Base-by-base conservation (phyloP, 805 yeast genomes). In the Cyberlindnera bimundalis region DNA sequence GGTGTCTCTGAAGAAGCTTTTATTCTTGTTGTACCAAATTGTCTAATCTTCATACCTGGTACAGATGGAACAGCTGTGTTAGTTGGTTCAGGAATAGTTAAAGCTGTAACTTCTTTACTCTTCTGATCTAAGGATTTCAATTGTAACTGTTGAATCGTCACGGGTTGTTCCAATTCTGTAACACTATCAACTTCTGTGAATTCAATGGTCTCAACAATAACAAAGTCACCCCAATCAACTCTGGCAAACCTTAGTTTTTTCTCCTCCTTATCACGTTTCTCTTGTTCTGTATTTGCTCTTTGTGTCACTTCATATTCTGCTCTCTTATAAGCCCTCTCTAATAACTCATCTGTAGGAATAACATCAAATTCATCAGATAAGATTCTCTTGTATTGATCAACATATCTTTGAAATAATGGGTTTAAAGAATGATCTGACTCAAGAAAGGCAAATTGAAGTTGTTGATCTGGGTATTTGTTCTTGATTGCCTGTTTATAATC, bases 161-260 rank as follows among this genome's bases (percentile, higher is more conserved):
- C 56, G 0, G 95, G 86, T 9, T 56, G 51, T 1, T 75, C 69
- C 28, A 59, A 62, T 37, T 78, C 82, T 5, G 76, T 70, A 10
- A 72, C 75, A 44, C 71, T 68, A 58, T 81, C 89, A 6, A 76
- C 61, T 2, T 77, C 79, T 13, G 76, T 76, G 49, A 88, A 82
- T 35, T 72, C 78, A 12, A 89, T 68, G 2, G 81, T 78, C 36
- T 80, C 87, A 7, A 86, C 82, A 14, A 86, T 68, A 2, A 72
- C 68, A 56, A 90, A 91, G 47, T 84, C 86, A 41, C 81, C 80
- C 99, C 99, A 91, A 62, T 90, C 89, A 17, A 88, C 80, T 9
- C 84, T 74, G 0, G 90, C 87, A 62, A 73, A 86, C 30, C 74
- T 80, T 5, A 78, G 49, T 42, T 70, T 71, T 56, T 60, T 37